Conservation (phyloP, 352 stramenopile genomes). For the Globisporangium splendens region DNA sequence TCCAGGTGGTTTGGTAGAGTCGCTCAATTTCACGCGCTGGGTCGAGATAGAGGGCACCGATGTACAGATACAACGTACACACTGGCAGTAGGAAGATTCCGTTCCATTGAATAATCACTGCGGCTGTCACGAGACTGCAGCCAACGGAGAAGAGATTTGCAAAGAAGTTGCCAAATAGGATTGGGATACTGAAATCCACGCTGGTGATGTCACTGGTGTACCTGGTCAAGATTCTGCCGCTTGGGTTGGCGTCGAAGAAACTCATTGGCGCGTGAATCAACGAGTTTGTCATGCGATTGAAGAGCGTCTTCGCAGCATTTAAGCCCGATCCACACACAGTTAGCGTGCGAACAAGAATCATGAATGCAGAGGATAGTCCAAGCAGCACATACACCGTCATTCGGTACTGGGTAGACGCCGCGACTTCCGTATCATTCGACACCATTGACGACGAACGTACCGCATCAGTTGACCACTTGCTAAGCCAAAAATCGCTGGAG, state of each 20-base stretch:
- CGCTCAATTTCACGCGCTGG: conserved; percentile 54
- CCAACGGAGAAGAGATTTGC: conserved; percentile 71
- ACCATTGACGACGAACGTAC: conserved; percentile 23
- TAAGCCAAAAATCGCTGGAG: too few relatives aligned
- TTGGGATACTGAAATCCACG: conserved; percentile 80
- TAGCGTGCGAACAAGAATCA: conserved; percentile 42
- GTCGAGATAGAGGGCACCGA: conserved; percentile 39
- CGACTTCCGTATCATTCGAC: background rate
- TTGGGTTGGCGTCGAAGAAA: conserved; percentile 93
- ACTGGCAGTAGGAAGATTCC: conserved; percentile 83
- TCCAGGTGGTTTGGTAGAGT: conserved; percentile 40
- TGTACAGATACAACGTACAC: conserved; percentile 68
- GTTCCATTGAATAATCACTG: conserved; percentile 80
- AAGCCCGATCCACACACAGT: conserved; percentile 42
- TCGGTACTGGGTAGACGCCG: conserved; percentile 36
- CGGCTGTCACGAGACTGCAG: conserved; percentile 74
- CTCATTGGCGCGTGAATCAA: conserved; percentile 85
- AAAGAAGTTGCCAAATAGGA: conserved; percentile 41
- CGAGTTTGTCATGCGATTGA: conserved; percentile 84
- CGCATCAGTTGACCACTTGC: conserved; percentile 69
- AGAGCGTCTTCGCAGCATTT: conserved; percentile 52
- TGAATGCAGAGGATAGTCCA: conserved; percentile 30
- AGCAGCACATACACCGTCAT: conserved; percentile 40
- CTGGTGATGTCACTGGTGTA: conserved; percentile 90
- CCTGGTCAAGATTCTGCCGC: conserved; percentile 87